These are phyloP conservation scores for Helenozyma baotianmanensis DNA, from an alignment of 805 yeast genomes.

Conservation along the genomic window DNA sequence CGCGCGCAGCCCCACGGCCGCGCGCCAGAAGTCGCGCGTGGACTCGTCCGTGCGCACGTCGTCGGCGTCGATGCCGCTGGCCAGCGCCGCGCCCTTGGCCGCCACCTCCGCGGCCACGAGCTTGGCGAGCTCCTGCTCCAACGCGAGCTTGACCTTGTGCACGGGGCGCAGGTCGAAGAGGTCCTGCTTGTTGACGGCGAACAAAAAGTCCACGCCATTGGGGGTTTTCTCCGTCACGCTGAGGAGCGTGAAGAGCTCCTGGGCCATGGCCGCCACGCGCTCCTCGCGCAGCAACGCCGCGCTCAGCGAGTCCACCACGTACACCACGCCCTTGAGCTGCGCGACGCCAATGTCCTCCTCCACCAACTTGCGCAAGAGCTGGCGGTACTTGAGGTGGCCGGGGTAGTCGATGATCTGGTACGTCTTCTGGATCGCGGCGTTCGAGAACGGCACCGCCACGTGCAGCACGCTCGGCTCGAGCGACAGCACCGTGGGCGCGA, in stretches of 20 bases:
- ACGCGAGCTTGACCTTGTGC: slow-evolving; percentile 48
- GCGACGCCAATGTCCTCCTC: slow-evolving; percentile 33
- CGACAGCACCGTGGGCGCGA: slow-evolving; percentile 30
- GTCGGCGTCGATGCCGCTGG: slow-evolving; percentile 36
- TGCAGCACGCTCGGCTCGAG: slow-evolving; percentile 31
- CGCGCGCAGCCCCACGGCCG: slow-evolving; percentile 27
- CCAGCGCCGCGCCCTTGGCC: slow-evolving; percentile 19
- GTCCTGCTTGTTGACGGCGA: slow-evolving; percentile 85
- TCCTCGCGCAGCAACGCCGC: slow-evolving; percentile 40
- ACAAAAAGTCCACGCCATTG: slow-evolving; percentile 66
- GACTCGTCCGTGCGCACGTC: slow-evolving; percentile 30
- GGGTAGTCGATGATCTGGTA: slow-evolving; percentile 73
- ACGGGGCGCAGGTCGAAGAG: slow-evolving; percentile 78
- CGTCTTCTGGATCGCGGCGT: slow-evolving; percentile 30
- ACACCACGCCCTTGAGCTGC: slow-evolving; percentile 63
- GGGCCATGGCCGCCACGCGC: slow-evolving; percentile 43
- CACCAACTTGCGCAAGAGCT: slow-evolving; percentile 48
- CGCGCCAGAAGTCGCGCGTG: slow-evolving; percentile 43
- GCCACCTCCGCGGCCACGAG: slow-evolving; percentile 44
- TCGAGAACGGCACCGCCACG: slow-evolving; percentile 32
- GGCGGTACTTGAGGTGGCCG: slow-evolving; percentile 75
- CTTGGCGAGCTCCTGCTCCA: slow-evolving; percentile 62
- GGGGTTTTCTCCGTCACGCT: slow-evolving; percentile 58
- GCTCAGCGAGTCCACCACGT: slow-evolving; percentile 71
- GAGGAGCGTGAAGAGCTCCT: slow-evolving; percentile 55